phyloP scores from a whole-genome alignment of 164 flowering plant species.

The Nelumbo lutea region DNA sequence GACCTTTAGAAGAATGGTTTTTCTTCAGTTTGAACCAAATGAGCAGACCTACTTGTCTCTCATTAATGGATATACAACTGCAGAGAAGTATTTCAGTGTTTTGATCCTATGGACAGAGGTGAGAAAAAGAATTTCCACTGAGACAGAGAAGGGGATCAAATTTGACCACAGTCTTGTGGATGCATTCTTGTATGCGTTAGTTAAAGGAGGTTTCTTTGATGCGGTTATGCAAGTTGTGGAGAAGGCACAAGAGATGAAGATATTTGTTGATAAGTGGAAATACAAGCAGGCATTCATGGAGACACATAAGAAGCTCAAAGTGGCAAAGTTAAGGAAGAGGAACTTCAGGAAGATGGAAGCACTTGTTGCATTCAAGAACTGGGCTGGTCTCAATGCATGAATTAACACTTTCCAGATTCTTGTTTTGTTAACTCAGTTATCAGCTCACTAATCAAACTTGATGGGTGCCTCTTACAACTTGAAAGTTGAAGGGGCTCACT shows the following conservation, averaged over 20 bases:
- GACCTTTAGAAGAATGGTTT: slow-evolving; percentile 86
- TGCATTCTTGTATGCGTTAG: slow-evolving; percentile 84
- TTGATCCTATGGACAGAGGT: slow-evolving; percentile 88
- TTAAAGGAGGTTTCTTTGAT: slow-evolving; percentile 96
- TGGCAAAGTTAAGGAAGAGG: slow-evolving; percentile 74
- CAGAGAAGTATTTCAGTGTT: slow-evolving; percentile 70
- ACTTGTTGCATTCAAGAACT: slow-evolving; percentile 78
- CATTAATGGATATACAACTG: slow-evolving; percentile 72
- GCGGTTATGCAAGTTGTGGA: slow-evolving; percentile 95
- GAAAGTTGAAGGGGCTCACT: background rate
- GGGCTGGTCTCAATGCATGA: slow-evolving; percentile 82
- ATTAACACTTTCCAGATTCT: background rate
- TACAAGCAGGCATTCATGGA: slow-evolving; percentile 98
- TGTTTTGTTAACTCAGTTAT: background rate
- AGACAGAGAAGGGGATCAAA: slow-evolving; percentile 40
- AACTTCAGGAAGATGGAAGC: slow-evolving; percentile 80
- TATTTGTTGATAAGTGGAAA: slow-evolving; percentile 95
- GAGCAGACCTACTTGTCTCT: slow-evolving; percentile 88
- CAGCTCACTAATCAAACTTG: background rate
- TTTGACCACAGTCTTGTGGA: slow-evolving; percentile 71
- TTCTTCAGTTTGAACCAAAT: slow-evolving; percentile 77
- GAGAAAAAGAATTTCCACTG: slow-evolving; percentile 42
- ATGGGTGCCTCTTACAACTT: background rate
- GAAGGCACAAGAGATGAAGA: slow-evolving; percentile 76
- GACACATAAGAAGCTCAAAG: slow-evolving; percentile 80